Conservation (phyloP, 2,329 filamentous ascomycete species). For the Acephala macrosclerotiorum region DNA sequence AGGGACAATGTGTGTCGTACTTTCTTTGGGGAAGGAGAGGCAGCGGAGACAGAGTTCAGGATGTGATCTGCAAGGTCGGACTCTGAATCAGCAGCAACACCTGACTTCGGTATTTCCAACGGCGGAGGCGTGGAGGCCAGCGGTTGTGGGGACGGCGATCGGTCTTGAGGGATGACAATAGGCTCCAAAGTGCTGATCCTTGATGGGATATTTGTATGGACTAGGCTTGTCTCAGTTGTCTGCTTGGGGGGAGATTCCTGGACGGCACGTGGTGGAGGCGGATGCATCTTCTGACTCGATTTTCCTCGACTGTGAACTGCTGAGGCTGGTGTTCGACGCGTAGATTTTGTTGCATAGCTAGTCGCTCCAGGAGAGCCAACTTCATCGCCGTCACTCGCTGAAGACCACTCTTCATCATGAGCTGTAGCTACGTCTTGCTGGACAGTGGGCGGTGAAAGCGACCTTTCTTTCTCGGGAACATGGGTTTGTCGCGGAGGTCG, state of each 20-base stretch:
- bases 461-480: conserved; percentile 18
- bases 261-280: background rate
- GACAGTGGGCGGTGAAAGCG: conserved; percentile 7
- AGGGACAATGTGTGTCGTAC: conserved; percentile 67
- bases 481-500: conserved; percentile 23
- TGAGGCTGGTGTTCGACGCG: conserved; percentile 34
- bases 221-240: background rate
- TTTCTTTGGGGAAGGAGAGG: conserved; percentile 65
- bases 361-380: conserved; percentile 22
- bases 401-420: conserved; percentile 38
- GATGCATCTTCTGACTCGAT: background rate
- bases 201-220: background rate
- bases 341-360: conserved; percentile 32
- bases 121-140: conserved; percentile 9
- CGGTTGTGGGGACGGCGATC: conserved; percentile 14
- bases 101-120: background rate
- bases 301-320: conserved; percentile 13
- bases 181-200: background rate
- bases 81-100: conserved; percentile 27
- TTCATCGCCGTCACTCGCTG: conserved; percentile 34
- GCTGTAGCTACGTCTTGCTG: background rate
- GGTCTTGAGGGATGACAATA: conserved; percentile 19
- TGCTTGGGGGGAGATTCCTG: background rate
- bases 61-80: conserved; percentile 61
- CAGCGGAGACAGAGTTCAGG: conserved; percentile 59